These are phyloP conservation scores for Oryza brachyantha DNA, from an alignment of 176 grass and related monocot species.

Conservation along the genomic window DNA sequence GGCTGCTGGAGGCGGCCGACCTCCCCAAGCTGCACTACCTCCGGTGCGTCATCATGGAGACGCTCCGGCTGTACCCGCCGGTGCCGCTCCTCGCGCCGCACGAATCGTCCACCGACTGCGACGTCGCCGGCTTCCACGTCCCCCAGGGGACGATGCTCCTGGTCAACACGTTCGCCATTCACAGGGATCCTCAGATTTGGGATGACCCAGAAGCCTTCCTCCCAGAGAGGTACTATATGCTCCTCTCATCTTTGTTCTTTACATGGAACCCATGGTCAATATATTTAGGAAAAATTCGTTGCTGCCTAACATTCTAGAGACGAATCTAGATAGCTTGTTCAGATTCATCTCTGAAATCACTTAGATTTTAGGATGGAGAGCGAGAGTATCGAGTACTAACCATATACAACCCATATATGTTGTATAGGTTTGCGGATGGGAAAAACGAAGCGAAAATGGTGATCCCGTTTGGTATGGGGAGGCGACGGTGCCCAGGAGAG, in stretches of 20 bases:
- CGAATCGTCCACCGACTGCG: conserved; percentile 32
- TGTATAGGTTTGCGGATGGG: neutral
- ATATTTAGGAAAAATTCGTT: too few relatives aligned
- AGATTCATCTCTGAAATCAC: too few relatives aligned
- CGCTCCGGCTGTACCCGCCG: conserved; percentile 43
- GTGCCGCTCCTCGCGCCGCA: conserved; percentile 35
- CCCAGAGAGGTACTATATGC: conserved; percentile 39
- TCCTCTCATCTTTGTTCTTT: neutral
- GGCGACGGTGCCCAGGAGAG: conserved; percentile 20
- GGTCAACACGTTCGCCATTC: conserved; percentile 45
- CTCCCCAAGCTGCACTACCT: conserved; percentile 34
- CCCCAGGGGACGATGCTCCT: conserved; percentile 39
- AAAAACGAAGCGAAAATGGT: neutral
- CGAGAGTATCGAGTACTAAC: too few relatives aligned
- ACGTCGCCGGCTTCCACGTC: conserved; percentile 26
- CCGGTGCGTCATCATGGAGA: conserved; percentile 39
- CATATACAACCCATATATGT: too few relatives aligned
- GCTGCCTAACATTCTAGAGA: too few relatives aligned
- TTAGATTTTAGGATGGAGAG: too few relatives aligned
- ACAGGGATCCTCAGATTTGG: conserved; percentile 35
- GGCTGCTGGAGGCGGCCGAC: conserved; percentile 32
- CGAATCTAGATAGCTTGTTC: too few relatives aligned
- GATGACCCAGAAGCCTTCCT: conserved; percentile 24
- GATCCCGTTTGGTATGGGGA: conserved; percentile 45
- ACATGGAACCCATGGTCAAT: neutral